Base-by-base conservation (phyloP, 176 grass and related monocot species). In the Bothriochloa decipiens region DNA sequence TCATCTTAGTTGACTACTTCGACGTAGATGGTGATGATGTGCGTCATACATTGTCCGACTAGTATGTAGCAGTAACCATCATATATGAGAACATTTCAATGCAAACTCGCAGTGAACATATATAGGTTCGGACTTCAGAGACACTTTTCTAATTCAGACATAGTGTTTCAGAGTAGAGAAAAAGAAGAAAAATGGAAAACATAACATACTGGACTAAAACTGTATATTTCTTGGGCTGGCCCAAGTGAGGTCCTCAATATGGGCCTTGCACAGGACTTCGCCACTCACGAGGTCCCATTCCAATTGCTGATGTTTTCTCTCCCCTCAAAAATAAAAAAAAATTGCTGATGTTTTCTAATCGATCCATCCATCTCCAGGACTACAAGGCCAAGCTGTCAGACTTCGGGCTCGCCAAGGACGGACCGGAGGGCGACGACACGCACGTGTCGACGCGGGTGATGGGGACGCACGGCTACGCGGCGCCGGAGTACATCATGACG, bases 401-500 rank as follows among this genome's bases (percentile, higher is more conserved):
- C 79, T 95, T 98, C 15, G 96, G 96, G 33, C 96, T 98, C 0
- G 96, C 96, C 65, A 98, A 93, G 82, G 92, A 95, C 85, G 96
- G 96, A 6, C 96, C 96, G 0, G 79, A 85, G 79, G 96, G 96
- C 4, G 96, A 98, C 49, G 89, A 95, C 57, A 93, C 96, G 7
- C 96, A 98, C 64, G 96, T 98, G n/a, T 95, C 96, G 5, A 95
- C 92, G 1, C 80, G 93, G 22, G 89, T 98, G 2, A 98, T 98
- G 96, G 92, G 96, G 25, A 98, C 93, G 1, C 89, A 95, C 6
- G 96, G 96, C 26, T 98, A 95, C 20, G 93, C 96, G 6, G 96
- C 96, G 50, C 96, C 96, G 22, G 96, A 98, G 81, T 98, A 98
- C 85, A 98, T 98, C 91, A 85, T 98, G 92, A 98, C 96, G 66